These are phyloP conservation scores for Paratinospora sagittata DNA, from an alignment of 164 flowering plant genomes.

Conservation along the genomic window DNA sequence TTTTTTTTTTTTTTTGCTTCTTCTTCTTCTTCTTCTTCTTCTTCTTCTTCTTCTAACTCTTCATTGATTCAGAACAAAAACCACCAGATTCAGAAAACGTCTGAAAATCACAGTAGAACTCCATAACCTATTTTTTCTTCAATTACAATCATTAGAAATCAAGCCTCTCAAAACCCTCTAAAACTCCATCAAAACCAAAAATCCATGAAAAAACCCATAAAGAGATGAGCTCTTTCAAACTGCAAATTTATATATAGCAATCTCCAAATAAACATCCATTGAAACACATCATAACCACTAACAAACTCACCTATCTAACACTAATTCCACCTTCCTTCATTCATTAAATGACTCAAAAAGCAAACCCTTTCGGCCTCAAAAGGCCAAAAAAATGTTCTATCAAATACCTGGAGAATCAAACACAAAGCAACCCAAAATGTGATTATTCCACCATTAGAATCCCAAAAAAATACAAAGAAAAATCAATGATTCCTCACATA, in stretches of 20 bases:
- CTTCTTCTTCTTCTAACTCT: not conserved
- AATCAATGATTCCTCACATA: not conserved
- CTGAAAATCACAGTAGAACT: constrained; percentile 6
- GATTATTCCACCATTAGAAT: too few relatives aligned
- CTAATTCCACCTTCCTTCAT: not conserved
- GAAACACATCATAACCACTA: constrained; percentile 12
- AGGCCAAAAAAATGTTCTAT: constrained; percentile 19
- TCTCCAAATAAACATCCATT: constrained; percentile 17
- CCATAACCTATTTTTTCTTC: constrained; percentile 19
- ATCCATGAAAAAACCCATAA: constrained; percentile 15
- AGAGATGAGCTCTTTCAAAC: not conserved
- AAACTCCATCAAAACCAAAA: constrained; percentile 8
- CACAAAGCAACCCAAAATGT: not conserved
- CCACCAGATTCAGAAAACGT: constrained; percentile 8
- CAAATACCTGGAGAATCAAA: constrained; percentile 25
- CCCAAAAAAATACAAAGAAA: too few relatives aligned
- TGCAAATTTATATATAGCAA: constrained; percentile 4
- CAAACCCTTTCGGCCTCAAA: constrained; percentile 20
- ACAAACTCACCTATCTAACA: constrained; percentile 12
- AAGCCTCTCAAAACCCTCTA: constrained; percentile 3
- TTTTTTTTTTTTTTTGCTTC: not conserved
- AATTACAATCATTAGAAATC: constrained; percentile 22
- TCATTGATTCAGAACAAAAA: constrained; percentile 18
- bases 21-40: not conserved
- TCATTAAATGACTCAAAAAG: not conserved